Evolutionary conservation across 2,329 filamentous ascomycete species (phyloP), one percentile per base, ranked within the genome.

Genomic region (Aspergillus phoenicis): DNA sequence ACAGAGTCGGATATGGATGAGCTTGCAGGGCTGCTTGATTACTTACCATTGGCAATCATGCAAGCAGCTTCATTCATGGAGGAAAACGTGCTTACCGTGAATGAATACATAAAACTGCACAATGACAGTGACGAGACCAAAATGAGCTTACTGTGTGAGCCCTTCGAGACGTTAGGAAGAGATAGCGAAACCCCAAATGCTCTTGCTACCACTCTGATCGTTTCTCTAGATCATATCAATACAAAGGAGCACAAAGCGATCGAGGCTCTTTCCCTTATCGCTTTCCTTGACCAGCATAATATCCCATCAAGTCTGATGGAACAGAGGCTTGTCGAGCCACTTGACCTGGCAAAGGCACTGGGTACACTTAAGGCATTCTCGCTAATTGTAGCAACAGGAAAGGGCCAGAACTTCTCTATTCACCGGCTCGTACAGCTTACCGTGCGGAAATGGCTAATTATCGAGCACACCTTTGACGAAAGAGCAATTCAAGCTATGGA

Each of bases 51-150:
- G 22, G 60, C 62, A 13, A 60, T 64, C 2, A 48, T 58, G 8
- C 60, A 64, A 57, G 62, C 62, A 4, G 45, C 62, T 24, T 56
- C 55, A 1, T 64, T 64, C 7, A 62, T 62, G 58, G 58, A 62
- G 30, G 62, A 64, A 15, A 64, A 62, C 7, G 30, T 54, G 5
- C 56, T 64, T 3, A 53, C 20, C 13, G 45, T 65, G 2, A 54
- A 28, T 8, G 64, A 65, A 24, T 65, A 64, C 36, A 64, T 65
- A 1, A 59, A 62, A 4, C 20, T 64, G n/a, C 60, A 64, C 20
- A 61, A 61, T 13, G 59, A 64, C n/a, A 64, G 55, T 5, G 60
- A 62, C 4, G 57, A 65, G 11, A 65, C 58, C 2, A 52, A 24
- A 8, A 64, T 62, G 62, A 51, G 62, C 24, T 38, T 65, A 17